Conservation (phyloP, 805 yeast species). For the Kodamaea nitidulidarum region DNA sequence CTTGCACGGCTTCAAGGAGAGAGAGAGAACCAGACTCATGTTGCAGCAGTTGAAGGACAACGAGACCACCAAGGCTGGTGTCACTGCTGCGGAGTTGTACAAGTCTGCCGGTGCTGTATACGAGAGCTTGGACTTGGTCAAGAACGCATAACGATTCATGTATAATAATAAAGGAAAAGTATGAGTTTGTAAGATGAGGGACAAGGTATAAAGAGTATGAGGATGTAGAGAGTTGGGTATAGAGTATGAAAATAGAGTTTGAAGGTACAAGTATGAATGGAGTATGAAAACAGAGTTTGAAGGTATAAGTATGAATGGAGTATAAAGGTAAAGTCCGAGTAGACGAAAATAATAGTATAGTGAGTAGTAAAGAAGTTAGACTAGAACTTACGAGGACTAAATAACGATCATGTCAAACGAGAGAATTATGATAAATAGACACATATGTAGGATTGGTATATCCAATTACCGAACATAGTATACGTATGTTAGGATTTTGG, state of each 20-base stretch:
- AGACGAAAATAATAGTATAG: too few species aligned
- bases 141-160: slow-evolving; percentile 7
- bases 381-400: too few species aligned
- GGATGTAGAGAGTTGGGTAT: not conserved
- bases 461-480: too few species aligned
- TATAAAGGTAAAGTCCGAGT: too few species aligned
- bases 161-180: not conserved
- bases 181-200: not conserved
- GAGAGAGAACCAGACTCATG: slow-evolving; percentile 43
- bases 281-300: too few species aligned
- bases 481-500: too few species aligned
- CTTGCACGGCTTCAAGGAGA: slow-evolving; percentile 44
- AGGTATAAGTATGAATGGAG: not conserved
- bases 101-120: slow-evolving; percentile 38
- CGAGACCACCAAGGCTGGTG: slow-evolving; percentile 37
- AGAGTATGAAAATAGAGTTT: not conserved
- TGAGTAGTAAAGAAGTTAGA: too few species aligned
- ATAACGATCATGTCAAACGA: too few species aligned
- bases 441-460: too few species aligned
- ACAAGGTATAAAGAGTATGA: not conserved
- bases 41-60: slow-evolving; percentile 44
- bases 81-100: slow-evolving; percentile 41
- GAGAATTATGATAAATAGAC: too few species aligned
- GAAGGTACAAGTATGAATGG: not conserved
- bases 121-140: slow-evolving; percentile 41